Evolutionary conservation across 306 rosid genomes (phyloP).

Genomic region (Pterocarpus macrocarpus): DNA sequence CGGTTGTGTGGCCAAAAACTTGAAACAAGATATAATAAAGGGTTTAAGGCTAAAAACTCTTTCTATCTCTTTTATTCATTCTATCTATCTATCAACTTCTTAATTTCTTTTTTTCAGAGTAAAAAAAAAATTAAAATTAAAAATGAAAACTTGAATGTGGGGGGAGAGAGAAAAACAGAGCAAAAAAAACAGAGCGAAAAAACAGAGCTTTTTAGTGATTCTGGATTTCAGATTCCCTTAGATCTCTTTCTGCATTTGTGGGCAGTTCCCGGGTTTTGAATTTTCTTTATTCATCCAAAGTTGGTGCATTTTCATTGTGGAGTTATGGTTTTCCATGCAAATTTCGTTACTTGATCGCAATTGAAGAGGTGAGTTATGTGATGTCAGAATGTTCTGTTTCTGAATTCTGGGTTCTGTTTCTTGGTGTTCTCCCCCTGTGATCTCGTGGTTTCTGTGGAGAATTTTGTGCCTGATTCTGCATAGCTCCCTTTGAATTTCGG

Average conservation of each 20-base stretch:
- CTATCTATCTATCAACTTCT: background rate
- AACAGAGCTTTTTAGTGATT: constrained; percentile 18
- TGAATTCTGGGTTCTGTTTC: constrained; percentile 41
- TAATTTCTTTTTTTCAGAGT: background rate
- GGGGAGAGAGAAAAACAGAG: background rate
- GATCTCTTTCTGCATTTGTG: constrained; percentile 49
- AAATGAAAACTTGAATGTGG: background rate
- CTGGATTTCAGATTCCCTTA: constrained; percentile 42
- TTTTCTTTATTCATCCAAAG: background rate
- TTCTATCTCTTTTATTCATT: background rate
- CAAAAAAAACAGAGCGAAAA: background rate
- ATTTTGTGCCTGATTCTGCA: constrained; percentile 41
- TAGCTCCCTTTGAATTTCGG: constrained; percentile 29
- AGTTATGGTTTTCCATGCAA: constrained; percentile 26
- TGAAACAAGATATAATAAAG: background rate
- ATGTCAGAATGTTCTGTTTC: constrained; percentile 6
- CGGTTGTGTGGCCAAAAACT: constrained; percentile 68
- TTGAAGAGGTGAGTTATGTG: constrained; percentile 48
- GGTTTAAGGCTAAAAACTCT: constrained; percentile 6
- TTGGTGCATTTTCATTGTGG: constrained; percentile 18
- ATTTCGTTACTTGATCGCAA: constrained; percentile 51
- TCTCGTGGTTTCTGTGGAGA: constrained; percentile 36
- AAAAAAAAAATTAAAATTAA: background rate
- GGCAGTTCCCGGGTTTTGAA: constrained; percentile 24
- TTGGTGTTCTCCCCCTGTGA: constrained; percentile 23